phyloP scores from a whole-genome alignment of 768 basidiomycete genomes.

The Mycena amicta region DNA sequence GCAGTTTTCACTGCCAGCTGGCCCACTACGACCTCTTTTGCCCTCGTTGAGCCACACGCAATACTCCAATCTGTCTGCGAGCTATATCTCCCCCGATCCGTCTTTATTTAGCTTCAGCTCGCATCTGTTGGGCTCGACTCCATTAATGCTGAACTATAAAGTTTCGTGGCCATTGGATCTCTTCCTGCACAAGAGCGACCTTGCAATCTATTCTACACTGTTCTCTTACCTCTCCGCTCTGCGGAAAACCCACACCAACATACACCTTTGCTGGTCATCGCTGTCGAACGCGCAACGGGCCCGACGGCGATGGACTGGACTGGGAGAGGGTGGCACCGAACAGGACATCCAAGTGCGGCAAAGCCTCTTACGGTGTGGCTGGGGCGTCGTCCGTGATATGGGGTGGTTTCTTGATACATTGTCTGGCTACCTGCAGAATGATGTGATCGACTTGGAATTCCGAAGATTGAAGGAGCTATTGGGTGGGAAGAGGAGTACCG shows the following conservation, averaged over 20 bases:
- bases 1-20: conserved; percentile 76
- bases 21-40: conserved; percentile 79
- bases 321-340: conserved; percentile 80
- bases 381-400: conserved; percentile 89
- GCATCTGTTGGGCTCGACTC: conserved; percentile 73
- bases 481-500: conserved; percentile 23
- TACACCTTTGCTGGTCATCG: conserved; percentile 82
- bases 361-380: conserved; percentile 72
- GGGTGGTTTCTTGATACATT: conserved; percentile 88
- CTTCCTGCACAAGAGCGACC: conserved; percentile 77
- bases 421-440: conserved; percentile 84
- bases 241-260: conserved; percentile 78
- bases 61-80: conserved; percentile 35
- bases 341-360: conserved; percentile 70
- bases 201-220: conserved; percentile 72
- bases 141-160: conserved; percentile 66
- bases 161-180: conserved; percentile 89
- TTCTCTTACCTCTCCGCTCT: conserved; percentile 85
- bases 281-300: conserved; percentile 86
- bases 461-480: conserved; percentile 66
- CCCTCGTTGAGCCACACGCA: conserved; percentile 60
- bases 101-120: conserved; percentile 74
- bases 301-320: conserved; percentile 82
- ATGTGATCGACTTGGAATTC: conserved; percentile 87
- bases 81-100: conserved; percentile 34